Base-by-base conservation (phyloP, 2,329 filamentous ascomycete species). In the Truncatella angustata region DNA sequence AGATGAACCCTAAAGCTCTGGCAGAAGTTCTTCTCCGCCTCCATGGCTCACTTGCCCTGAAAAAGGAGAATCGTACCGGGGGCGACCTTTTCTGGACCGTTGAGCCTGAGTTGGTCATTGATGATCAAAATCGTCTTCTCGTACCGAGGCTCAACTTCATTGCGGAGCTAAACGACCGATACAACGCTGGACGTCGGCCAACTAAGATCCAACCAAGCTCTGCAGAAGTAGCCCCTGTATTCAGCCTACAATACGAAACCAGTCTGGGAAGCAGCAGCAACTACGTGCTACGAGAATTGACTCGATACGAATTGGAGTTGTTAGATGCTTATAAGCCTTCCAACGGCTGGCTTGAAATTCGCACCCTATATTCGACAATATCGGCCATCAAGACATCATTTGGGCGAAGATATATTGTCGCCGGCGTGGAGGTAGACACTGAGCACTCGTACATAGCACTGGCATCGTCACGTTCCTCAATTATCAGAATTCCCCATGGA, bases 81-180 rank as follows among this genome's bases (percentile, higher is more conserved):
- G n/a, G n/a, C n/a, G n/a, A n/a, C n/a, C n/a, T n/a, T n/a, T 30
- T 59, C 3, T 56, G 52, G 52, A 54, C 50, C 5, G 20, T 52
- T 30, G 59, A 61, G 50, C 56, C 52, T 0, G 57, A 61, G 35
- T 50, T 60, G 16, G 28, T 56, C 11, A 37, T 58, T 3, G 51
- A 58, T 36, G 37, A 16, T 5, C 14, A 40, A 11, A 46, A 46
- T 1, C 53, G 34, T 10, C 20, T 50, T 4, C 35, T 54, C 12
- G 12, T 60, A 1, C 36, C 58, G 1, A 47, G 59, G 9, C 35
- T 58, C 1, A 20, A 23, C 6, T 39, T 23, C 20, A 49, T 57
- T 23, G 3, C 36, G 3, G 49, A 52, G 18, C 43, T 51, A 5
- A 61, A 61, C 30, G 54, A 58, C 21, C 58, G 59, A 5, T 57